phyloP scores from a whole-genome alignment of 495 filamentous ascomycete genomes.

The Penicilliopsis zonata region DNA sequence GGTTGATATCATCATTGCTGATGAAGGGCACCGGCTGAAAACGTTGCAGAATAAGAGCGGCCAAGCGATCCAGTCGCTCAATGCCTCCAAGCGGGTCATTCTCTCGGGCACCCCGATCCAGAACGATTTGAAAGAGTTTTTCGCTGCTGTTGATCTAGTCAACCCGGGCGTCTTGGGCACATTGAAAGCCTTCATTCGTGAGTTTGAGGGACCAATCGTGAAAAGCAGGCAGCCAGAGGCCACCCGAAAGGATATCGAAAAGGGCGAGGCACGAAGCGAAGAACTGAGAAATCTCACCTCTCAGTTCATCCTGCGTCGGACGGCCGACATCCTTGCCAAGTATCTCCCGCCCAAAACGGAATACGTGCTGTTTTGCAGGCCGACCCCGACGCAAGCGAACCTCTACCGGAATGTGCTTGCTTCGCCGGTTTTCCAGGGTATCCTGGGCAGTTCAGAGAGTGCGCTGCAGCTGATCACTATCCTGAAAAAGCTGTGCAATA shows the following conservation, averaged over 20 bases:
- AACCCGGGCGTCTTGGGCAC: constrained; percentile 63
- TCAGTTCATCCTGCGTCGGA: constrained; percentile 65
- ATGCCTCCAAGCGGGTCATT: constrained; percentile 54
- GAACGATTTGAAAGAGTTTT: constrained; percentile 73
- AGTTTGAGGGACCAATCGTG: constrained; percentile 65
- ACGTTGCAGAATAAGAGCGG: constrained; percentile 74
- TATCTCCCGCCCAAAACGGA: constrained; percentile 71
- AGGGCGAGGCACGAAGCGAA: constrained; percentile 55
- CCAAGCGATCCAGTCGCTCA: constrained; percentile 59
- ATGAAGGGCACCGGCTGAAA: constrained; percentile 74
- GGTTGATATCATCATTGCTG: constrained; percentile 69
- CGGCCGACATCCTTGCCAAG: constrained; percentile 59
- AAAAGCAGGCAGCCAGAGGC: constrained; percentile 63
- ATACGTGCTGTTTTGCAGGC: constrained; percentile 65
- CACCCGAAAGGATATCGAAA: constrained; percentile 52
- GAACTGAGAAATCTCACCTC: constrained; percentile 58
- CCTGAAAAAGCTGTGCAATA: constrained; percentile 76
- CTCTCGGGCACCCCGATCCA: constrained; percentile 71
- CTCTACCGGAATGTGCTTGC: constrained; percentile 60
- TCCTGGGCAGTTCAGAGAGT: constrained; percentile 54
- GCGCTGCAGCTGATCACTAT: constrained; percentile 66
- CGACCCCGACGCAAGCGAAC: constrained; percentile 52
- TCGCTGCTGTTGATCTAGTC: constrained; percentile 66
- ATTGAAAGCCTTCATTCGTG: constrained; percentile 55
- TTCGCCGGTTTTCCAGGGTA: constrained; percentile 55